Percentiles rank a stretch among this genome's conserved stretches.
Evolutionary conservation across 2,329 filamentous ascomycete genomes (phyloP).

Genomic region (Ceratocystis harringtonii): DNA sequence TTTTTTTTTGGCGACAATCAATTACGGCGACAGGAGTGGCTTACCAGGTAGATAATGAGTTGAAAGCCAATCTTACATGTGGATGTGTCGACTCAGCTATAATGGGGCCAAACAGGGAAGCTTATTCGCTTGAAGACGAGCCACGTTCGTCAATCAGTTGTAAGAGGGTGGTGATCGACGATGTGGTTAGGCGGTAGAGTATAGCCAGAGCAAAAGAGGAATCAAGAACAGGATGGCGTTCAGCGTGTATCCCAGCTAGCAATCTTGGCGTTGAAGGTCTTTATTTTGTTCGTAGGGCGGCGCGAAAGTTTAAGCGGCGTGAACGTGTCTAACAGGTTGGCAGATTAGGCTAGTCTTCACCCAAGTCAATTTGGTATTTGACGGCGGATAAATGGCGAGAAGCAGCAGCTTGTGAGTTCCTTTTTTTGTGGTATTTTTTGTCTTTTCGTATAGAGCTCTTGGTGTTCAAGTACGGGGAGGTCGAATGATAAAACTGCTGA

Average conservation of each 20-base stretch:
- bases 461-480: neutral
- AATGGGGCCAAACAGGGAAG: neutral
- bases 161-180: constrained; percentile 2
- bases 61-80: neutral
- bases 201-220: too few relatives aligned
- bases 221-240: neutral
- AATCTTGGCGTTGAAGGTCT: neutral
- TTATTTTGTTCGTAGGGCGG: neutral
- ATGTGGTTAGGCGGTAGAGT: neutral
- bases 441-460: too few relatives aligned
- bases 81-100: constrained; percentile 1
- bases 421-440: too few relatives aligned
- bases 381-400: too few relatives aligned
- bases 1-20: neutral
- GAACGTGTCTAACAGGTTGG: neutral
- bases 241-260: constrained; percentile 5
- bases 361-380: too few relatives aligned
- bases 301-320: neutral
- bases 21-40: neutral
- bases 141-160: neutral
- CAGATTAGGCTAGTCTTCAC: neutral
- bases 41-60: constrained; percentile 1
- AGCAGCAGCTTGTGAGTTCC: too few relatives aligned
- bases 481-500: neutral
- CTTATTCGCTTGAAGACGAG: constrained; percentile 4